Percentiles rank a stretch among this genome's conserved stretches.
Evolutionary conservation across 768 basidiomycete species (phyloP).

Genomic region (Symmetrospora coprosmae): DNA sequence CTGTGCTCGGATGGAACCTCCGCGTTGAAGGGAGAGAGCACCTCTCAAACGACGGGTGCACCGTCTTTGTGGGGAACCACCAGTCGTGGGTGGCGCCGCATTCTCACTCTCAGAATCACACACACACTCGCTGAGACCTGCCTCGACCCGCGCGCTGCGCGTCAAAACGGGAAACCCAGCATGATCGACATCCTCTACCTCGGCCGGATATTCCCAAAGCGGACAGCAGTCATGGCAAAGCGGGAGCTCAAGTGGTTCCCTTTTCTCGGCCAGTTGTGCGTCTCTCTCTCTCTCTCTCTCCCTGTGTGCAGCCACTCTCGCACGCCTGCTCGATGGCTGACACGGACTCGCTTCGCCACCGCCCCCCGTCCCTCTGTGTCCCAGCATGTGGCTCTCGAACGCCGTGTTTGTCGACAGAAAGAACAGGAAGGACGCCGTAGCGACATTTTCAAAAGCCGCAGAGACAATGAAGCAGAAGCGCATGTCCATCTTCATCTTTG

Average conservation of each 20-base stretch:
- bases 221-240: constrained; percentile 82
- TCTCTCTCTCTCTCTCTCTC: constrained; percentile 22
- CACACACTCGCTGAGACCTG: no score
- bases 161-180: constrained; percentile 80
- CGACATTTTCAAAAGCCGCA: constrained; percentile 61
- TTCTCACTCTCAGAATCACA: neutral
- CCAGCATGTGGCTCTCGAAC: constrained; percentile 58
- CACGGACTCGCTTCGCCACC: neutral
- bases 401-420: constrained; percentile 83
- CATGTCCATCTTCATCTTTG: constrained; percentile 68
- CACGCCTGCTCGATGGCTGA: neutral
- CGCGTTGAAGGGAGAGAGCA: constrained; percentile 77
- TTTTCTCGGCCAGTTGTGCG: constrained; percentile 63
- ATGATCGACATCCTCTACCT: constrained; percentile 69
- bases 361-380: neutral
- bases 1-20: constrained; percentile 52
- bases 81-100: neutral
- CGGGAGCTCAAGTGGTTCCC: constrained; percentile 72
- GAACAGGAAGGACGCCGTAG: constrained; percentile 56
- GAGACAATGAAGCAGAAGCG: constrained; percentile 53
- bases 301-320: no score
- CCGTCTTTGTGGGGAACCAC: constrained; percentile 25
- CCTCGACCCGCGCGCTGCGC: constrained; percentile 44
- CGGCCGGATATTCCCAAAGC: constrained; percentile 61
- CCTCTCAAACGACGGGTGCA: constrained; percentile 43